Percentiles rank a stretch among this genome's conserved stretches.
phyloP scores from a whole-genome alignment of 208 protist genomes.

The Wallacemonas rigidus region DNA sequence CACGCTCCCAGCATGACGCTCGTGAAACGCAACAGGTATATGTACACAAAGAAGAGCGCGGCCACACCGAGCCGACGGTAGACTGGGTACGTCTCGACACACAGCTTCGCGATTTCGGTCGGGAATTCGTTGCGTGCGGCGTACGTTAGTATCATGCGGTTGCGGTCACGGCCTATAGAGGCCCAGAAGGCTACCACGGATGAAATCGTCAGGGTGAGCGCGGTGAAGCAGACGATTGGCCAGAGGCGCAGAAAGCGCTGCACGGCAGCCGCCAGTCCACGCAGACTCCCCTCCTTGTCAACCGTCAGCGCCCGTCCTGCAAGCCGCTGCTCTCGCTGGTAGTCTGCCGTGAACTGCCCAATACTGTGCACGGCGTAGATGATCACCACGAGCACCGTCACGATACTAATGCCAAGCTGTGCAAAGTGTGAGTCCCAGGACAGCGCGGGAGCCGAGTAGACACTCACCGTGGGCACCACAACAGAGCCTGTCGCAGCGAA shows the following conservation, averaged over 20 bases:
- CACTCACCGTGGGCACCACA: slow-evolving; percentile 17
- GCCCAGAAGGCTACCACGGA: slow-evolving; percentile 22
- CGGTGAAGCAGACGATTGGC: slow-evolving; percentile 18
- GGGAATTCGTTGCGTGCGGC: slow-evolving; percentile 19
- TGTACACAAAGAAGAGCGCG: slow-evolving; percentile 24
- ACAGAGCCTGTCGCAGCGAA: slow-evolving; percentile 25
- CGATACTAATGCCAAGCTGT: slow-evolving; percentile 25
- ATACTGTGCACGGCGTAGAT: slow-evolving; percentile 31
- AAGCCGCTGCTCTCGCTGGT: not conserved
- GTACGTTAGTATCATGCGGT: slow-evolving; percentile 7
- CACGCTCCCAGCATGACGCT: slow-evolving; percentile 7
- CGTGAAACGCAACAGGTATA: slow-evolving; percentile 20
- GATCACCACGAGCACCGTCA: slow-evolving; percentile 20
- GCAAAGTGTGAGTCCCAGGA: slow-evolving; percentile 22
- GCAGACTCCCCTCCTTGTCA: slow-evolving; percentile 16
- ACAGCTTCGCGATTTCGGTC: slow-evolving; percentile 20
- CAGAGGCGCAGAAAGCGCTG: slow-evolving; percentile 21
- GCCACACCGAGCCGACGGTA: slow-evolving; percentile 16
- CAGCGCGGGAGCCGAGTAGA: slow-evolving; percentile 17
- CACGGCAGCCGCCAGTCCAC: not conserved
- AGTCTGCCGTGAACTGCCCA: slow-evolving; percentile 8
- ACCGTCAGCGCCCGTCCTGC: not conserved
- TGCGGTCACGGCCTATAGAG: slow-evolving; percentile 14
- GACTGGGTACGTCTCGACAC: slow-evolving; percentile 11
- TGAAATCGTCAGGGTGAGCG: slow-evolving; percentile 21